Evolutionary conservation across 2,329 filamentous ascomycete genomes (phyloP).

Genomic region (Hypoxylon sp.): DNA sequence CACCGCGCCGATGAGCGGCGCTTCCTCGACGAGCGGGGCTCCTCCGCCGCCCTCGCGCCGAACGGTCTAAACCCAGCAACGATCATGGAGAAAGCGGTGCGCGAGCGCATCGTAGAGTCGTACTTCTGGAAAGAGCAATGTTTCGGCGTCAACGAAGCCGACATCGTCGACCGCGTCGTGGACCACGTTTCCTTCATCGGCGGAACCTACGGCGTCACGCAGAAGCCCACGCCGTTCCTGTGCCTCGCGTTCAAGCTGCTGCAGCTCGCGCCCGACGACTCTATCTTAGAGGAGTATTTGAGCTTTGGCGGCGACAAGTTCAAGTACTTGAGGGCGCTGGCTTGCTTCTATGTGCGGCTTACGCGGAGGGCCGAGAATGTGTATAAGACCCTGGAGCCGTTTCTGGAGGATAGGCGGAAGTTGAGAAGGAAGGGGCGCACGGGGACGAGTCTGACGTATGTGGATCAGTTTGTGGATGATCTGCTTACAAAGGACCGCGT

Average conservation of each 20-base stretch:
- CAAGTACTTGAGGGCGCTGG: conserved; percentile 90
- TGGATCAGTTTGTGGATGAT: conserved; percentile 96
- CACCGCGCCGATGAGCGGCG: conserved; percentile 85
- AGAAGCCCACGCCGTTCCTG: conserved; percentile 92
- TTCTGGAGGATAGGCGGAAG: conserved; percentile 86
- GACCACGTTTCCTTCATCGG: conserved; percentile 86
- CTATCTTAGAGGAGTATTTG: conserved; percentile 85
- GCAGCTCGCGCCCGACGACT: conserved; percentile 85
- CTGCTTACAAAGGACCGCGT: conserved; percentile 89
- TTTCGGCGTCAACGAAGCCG: conserved; percentile 89
- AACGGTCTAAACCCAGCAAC: conserved; percentile 95
- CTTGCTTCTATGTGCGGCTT: conserved; percentile 92
- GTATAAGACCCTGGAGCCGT: conserved; percentile 84
- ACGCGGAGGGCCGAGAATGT: conserved; percentile 87
- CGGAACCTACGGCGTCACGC: conserved; percentile 86
- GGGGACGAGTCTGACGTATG: conserved; percentile 81
- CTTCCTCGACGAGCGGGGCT: conserved; percentile 93
- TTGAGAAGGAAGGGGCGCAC: conserved; percentile 81
- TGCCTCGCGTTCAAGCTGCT: conserved; percentile 96
- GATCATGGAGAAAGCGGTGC: conserved; percentile 94
- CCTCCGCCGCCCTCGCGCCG: conserved; percentile 79
- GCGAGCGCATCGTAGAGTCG: conserved; percentile 93
- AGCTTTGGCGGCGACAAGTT: conserved; percentile 81
- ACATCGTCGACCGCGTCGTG: conserved; percentile 89
- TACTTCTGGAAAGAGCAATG: conserved; percentile 99